These are phyloP conservation scores for Cruciata laevipes DNA, from an alignment of 257 asterid genomes.

Conservation along the genomic window DNA sequence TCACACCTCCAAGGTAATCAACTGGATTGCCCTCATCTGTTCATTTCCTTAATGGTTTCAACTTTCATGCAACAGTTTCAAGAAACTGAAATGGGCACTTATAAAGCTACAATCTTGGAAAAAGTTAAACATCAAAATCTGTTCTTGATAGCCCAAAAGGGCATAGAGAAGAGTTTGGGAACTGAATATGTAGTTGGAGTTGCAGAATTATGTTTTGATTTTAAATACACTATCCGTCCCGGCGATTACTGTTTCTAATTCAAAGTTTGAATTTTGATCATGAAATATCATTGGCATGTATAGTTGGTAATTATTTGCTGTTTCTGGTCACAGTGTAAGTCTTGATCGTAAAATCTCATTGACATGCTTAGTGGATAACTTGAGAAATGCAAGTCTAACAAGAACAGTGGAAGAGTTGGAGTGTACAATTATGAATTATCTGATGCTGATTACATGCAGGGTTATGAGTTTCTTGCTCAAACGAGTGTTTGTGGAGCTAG, in stretches of 20 bases:
- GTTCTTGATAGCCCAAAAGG: not conserved
- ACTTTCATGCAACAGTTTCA: not conserved
- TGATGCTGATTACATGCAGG: conserved; percentile 41
- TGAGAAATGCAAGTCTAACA: too few relatives aligned
- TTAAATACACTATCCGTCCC: not conserved
- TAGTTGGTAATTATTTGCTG: not conserved
- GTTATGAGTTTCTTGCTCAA: conserved; percentile 37
- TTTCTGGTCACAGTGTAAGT: not conserved
- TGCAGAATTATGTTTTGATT: not conserved
- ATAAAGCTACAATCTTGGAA: not conserved
- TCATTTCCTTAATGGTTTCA: not conserved
- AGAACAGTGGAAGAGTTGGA: too few relatives aligned
- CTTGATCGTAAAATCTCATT: not conserved
- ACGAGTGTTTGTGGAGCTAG: conserved; percentile 31
- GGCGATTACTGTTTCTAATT: not conserved
- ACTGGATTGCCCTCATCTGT: not conserved
- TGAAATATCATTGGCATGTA: not conserved
- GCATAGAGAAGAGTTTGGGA: not conserved
- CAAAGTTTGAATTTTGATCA: not conserved
- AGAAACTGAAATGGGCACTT: not conserved
- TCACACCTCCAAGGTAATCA: conserved; percentile 14
- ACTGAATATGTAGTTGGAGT: not conserved
- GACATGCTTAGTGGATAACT: too few relatives aligned
- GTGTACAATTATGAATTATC: not conserved
- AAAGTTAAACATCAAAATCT: not conserved